phyloP scores from a whole-genome alignment of 805 yeast species.

The Kurtzmaniella fragi region DNA sequence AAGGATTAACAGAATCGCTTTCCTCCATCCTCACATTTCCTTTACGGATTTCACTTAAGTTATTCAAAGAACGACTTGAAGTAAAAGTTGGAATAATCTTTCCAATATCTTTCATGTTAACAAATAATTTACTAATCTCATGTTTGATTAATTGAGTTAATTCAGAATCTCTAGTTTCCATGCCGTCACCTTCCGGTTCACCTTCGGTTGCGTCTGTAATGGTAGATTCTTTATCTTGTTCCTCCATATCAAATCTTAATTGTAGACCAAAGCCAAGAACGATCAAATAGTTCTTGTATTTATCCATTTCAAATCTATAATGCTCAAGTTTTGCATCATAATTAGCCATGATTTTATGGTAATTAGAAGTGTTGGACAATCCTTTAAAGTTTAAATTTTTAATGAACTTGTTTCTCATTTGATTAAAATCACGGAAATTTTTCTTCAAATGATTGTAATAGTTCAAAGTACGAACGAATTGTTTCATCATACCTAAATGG shows the following conservation, averaged over 20 bases:
- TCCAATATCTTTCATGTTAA: slow-evolving; percentile 25
- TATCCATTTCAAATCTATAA: slow-evolving; percentile 39
- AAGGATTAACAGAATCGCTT: slow-evolving; percentile 12
- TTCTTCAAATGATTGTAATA: slow-evolving; percentile 36
- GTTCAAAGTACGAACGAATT: slow-evolving; percentile 35
- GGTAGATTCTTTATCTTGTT: slow-evolving; percentile 16
- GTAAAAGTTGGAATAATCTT: slow-evolving; percentile 31
- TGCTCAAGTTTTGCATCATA: slow-evolving; percentile 37
- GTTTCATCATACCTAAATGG: slow-evolving; percentile 40
- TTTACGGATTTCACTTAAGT: slow-evolving; percentile 13
- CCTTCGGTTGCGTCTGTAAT: background rate
- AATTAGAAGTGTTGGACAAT: slow-evolving; percentile 25
- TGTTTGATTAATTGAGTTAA: slow-evolving; percentile 27
- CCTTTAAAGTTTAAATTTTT: slow-evolving; percentile 20
- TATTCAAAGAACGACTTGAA: slow-evolving; percentile 21
- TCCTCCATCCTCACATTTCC: slow-evolving; percentile 11
- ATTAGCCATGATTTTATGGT: slow-evolving; percentile 31
- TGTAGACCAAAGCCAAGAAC: slow-evolving; percentile 45
- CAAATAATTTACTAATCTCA: slow-evolving; percentile 28
- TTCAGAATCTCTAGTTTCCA: slow-evolving; percentile 18
- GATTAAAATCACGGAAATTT: slow-evolving; percentile 27
- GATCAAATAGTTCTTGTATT: slow-evolving; percentile 42
- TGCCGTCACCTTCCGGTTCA: slow-evolving; percentile 9
- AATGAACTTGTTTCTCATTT: slow-evolving; percentile 24
- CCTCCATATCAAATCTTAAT: slow-evolving; percentile 39